Evolutionary conservation across 164 flowering plant genomes (phyloP), one percentile per base, ranked within the genome.

Genomic region (Euptelea pleiosperma): DNA sequence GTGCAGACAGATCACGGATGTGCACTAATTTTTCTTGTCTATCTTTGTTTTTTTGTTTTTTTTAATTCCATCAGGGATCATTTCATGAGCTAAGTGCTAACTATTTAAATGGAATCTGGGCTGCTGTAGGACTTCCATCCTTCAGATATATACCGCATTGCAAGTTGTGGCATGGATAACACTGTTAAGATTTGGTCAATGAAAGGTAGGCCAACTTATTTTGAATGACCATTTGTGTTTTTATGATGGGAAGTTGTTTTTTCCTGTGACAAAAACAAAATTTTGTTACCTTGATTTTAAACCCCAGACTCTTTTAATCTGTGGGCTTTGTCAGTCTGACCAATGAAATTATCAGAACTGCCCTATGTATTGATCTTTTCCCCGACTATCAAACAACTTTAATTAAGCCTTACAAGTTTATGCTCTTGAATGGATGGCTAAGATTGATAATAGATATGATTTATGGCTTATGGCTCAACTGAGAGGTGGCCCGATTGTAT

Each of bases 141-240:
- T 35, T 90, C 97, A 12, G 99, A 93, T 64, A 86, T 87, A 30
- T 81, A 87, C 70, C 84, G 89, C 12, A 82, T 93, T 70, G 99
- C 97, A 46, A 93, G 97, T 69, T 93, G 99, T 76, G 99, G 99
- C 41, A 93, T 93, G 99, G 99, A 93, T 74, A 93, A 86, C 73
- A 86, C 97, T 45, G 85, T 93, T n/a, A 93, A 90, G 71, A 93
- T 93, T 51, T 93, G 99, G 99, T 93, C 99, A 44, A 93, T 93
- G 97, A 84, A 90, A 80, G 99, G 99, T 93, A 70, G 6, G 50
- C 33, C 16, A 50, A 4, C 36, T 36, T 28, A 15, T 34, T 9
- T 44, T 44, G 34, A 16, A 29, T 57, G 49, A 9, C 24, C 26
- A 2, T 3, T n/a, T n/a, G n/a, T n/a, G n/a, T n/a, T n/a, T n/a